Percentiles rank a stretch among this genome's conserved stretches.
These are phyloP conservation scores for Sparassis latifolia DNA, from an alignment of 1,284 basidiomycete species.

Conservation along the genomic window DNA sequence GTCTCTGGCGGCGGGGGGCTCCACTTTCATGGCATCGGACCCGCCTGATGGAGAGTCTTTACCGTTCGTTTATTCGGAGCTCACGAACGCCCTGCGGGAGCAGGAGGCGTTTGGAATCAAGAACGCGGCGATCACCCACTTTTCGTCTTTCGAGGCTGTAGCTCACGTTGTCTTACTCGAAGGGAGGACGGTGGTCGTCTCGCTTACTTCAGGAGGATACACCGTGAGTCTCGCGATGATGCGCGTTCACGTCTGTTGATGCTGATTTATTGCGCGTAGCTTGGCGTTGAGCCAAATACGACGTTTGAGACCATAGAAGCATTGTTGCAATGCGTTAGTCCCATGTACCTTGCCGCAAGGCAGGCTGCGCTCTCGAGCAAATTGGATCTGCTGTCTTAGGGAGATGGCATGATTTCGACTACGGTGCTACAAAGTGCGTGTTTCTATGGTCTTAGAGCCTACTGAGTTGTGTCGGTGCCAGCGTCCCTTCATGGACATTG, in stretches of 20 bases:
- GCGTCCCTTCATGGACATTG: too few species aligned
- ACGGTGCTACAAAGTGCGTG: too few species aligned
- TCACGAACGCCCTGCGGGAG: conserved; percentile 48
- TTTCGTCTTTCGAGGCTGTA: conserved; percentile 39
- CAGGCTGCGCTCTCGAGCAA: conserved; percentile 42
- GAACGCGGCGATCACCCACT: conserved; percentile 33
- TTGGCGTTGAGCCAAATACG: background rate
- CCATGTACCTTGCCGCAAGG: conserved; percentile 38
- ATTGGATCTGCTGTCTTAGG: conserved; percentile 35
- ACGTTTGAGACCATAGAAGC: conserved; percentile 51
- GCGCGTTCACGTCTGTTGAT: too few species aligned
- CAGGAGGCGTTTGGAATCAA: conserved; percentile 48
- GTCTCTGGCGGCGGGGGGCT: too few species aligned
- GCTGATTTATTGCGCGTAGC: too few species aligned
- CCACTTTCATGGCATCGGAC: too few species aligned
- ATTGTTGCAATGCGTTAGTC: conserved; percentile 45
- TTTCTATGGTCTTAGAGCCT: too few species aligned
- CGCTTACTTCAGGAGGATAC: conserved; percentile 35
- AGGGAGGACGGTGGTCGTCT: conserved; percentile 37
- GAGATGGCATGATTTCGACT: too few species aligned
- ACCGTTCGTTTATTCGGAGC: conserved; percentile 29
- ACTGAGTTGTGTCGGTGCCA: too few species aligned
- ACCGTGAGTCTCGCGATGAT: background rate
- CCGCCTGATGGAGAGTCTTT: too few species aligned
- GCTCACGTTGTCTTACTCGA: conserved; percentile 53